Conservation (phyloP, 495 filamentous ascomycete genomes). For the Lasiosphaeris hirsuta region DNA sequence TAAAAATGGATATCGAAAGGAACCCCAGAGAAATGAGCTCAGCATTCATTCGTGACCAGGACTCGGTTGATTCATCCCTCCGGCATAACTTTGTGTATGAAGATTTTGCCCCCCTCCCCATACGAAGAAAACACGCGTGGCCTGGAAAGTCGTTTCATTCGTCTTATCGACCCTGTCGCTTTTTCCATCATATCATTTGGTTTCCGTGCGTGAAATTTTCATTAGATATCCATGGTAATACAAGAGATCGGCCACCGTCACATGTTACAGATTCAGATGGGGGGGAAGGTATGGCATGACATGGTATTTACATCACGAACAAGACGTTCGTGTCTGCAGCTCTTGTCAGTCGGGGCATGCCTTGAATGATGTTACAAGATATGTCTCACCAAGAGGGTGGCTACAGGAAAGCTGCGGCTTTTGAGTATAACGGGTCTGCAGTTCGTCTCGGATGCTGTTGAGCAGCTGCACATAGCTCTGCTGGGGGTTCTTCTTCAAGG, state of each 20-base stretch:
- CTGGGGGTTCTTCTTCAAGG: slow-evolving; percentile 94
- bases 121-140: too few relatives aligned
- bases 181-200: too few relatives aligned
- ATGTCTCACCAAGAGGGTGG: slow-evolving; percentile 77
- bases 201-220: too few relatives aligned
- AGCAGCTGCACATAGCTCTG: slow-evolving; percentile 96
- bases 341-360: slow-evolving; percentile 22
- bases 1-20: too few relatives aligned
- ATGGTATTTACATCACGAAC: slow-evolving; percentile 46
- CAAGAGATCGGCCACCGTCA: not conserved
- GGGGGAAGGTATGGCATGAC: not conserved
- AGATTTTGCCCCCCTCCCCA: too few relatives aligned
- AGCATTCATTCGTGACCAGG: too few relatives aligned
- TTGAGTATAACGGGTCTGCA: slow-evolving; percentile 84
- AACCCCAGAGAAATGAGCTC: too few relatives aligned
- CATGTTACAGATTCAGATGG: not conserved
- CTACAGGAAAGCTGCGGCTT: slow-evolving; percentile 97
- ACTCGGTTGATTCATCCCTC: too few relatives aligned
- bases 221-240: not conserved
- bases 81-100: too few relatives aligned
- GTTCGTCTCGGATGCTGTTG: slow-evolving; percentile 91
- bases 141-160: too few relatives aligned
- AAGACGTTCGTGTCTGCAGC: slow-evolving; percentile 48
- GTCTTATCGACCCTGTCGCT: too few relatives aligned
- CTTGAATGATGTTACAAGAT: slow-evolving; percentile 30